Percentiles rank a stretch among this genome's conserved stretches.
These are phyloP conservation scores for Candida sp. DNA, from an alignment of 1,139 yeast species.

Conservation along the genomic window DNA sequence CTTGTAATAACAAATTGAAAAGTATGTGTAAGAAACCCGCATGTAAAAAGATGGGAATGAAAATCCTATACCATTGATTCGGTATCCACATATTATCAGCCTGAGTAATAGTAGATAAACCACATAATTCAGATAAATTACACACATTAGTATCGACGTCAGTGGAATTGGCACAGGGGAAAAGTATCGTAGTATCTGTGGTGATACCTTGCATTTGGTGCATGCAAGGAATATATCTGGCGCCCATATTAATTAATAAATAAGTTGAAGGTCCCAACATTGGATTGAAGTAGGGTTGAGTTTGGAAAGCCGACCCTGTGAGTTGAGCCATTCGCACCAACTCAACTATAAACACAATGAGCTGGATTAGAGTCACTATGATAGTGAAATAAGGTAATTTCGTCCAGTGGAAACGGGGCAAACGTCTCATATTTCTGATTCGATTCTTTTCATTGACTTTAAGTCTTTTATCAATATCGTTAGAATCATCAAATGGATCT, in stretches of 20 bases:
- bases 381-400: conserved; percentile 47
- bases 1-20: conserved; percentile 61
- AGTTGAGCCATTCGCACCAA: conserved; percentile 53
- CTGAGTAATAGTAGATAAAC: conserved; percentile 47
- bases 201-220: conserved; percentile 50
- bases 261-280: conserved; percentile 81
- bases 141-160: conserved; percentile 53
- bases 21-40: conserved; percentile 72
- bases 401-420: conserved; percentile 43
- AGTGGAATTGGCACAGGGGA: conserved; percentile 76
- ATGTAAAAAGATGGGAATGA: conserved; percentile 72
- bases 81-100: conserved; percentile 36
- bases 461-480: conserved; percentile 11
- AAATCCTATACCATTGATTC: conserved; percentile 67
- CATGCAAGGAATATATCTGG: conserved; percentile 75
- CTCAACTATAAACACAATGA: conserved; percentile 67
- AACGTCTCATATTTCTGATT: conserved; percentile 20
- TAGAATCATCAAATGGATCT: conserved; percentile 1
- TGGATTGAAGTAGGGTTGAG: conserved; percentile 72
- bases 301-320: conserved; percentile 69
- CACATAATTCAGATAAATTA: conserved; percentile 56
- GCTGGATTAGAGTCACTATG: conserved; percentile 47
- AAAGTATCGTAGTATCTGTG: conserved; percentile 40
- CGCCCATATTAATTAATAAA: conserved; percentile 65
- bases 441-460: conserved; percentile 24